Percentiles rank a stretch among this genome's conserved stretches.
phyloP scores from a whole-genome alignment of 257 asterid species.

The Solanum megistacrolobum region DNA sequence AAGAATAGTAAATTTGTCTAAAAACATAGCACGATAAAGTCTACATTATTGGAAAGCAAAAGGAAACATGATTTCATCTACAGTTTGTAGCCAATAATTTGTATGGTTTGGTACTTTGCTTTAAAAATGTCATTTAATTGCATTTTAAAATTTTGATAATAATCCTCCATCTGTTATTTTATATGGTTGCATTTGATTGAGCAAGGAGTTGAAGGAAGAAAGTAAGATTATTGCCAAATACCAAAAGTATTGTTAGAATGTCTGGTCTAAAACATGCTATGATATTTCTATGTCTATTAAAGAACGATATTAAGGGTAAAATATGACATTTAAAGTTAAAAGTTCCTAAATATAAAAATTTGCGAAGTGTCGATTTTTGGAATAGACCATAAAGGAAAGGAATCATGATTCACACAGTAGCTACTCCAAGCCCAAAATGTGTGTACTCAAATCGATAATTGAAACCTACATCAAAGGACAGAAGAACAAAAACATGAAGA shows the following conservation, averaged over 20 bases:
- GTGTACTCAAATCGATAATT: not conserved
- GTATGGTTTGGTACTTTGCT: not conserved
- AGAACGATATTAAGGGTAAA: not conserved
- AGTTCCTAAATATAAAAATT: not conserved
- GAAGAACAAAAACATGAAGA: not conserved
- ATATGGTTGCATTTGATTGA: not conserved
- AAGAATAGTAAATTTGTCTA: not conserved
- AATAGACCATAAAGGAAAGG: not conserved
- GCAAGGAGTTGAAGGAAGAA: not conserved
- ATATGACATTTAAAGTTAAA: not conserved
- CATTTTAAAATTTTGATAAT: not conserved
- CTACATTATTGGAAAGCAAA: not conserved
- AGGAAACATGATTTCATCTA: not conserved
- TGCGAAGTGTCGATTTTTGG: not conserved
- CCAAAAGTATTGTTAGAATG: not conserved
- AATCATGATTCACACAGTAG: not conserved
- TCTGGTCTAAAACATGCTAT: not conserved
- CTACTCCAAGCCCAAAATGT: not conserved
- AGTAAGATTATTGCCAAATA: not conserved
- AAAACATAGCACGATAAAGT: not conserved
- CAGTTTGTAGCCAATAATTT: not conserved
- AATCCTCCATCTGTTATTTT: not conserved
- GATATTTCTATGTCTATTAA: not conserved
- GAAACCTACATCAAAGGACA: not conserved
- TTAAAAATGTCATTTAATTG: not conserved